These are phyloP conservation scores for Solanum ahanhuiri DNA, from an alignment of 257 asterid species.

Conservation along the genomic window DNA sequence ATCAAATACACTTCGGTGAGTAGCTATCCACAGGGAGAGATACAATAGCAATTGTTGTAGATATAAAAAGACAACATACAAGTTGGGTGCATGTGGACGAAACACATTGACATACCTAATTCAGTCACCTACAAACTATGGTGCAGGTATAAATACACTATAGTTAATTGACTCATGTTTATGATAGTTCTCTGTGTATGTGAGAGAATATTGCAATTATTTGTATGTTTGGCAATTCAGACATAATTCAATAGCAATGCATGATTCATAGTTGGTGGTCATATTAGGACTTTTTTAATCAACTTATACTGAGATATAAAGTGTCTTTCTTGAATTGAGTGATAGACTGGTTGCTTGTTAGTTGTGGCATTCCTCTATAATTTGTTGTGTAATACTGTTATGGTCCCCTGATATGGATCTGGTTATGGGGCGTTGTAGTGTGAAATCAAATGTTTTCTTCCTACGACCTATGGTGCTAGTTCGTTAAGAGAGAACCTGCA, in stretches of 20 bases:
- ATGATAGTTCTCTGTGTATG: background rate
- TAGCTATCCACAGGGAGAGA: constrained; percentile 39
- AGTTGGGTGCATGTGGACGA: constrained; percentile 79
- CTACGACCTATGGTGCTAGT: too few species aligned
- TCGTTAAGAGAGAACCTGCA: too few species aligned
- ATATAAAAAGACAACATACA: constrained; percentile 64
- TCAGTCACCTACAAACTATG: constrained; percentile 76
- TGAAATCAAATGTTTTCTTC: too few species aligned
- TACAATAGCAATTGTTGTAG: constrained; percentile 50
- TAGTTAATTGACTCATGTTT: background rate
- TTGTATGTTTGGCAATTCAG: background rate
- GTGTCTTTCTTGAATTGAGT: background rate
- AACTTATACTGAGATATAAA: background rate
- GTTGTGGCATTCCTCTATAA: background rate
- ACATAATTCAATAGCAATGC: background rate
- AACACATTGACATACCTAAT: constrained; percentile 90
- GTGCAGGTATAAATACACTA: constrained; percentile 56
- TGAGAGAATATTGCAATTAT: background rate
- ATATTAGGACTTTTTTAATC: background rate
- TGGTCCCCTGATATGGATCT: too few species aligned
- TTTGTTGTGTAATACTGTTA: background rate
- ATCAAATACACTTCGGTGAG: constrained; percentile 58
- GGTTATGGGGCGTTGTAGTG: too few species aligned
- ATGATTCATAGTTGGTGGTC: background rate
- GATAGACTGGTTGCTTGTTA: background rate